Conservation (phyloP, 2,329 filamentous ascomycete genomes). For the Phyllosticta citribraziliensis region DNA sequence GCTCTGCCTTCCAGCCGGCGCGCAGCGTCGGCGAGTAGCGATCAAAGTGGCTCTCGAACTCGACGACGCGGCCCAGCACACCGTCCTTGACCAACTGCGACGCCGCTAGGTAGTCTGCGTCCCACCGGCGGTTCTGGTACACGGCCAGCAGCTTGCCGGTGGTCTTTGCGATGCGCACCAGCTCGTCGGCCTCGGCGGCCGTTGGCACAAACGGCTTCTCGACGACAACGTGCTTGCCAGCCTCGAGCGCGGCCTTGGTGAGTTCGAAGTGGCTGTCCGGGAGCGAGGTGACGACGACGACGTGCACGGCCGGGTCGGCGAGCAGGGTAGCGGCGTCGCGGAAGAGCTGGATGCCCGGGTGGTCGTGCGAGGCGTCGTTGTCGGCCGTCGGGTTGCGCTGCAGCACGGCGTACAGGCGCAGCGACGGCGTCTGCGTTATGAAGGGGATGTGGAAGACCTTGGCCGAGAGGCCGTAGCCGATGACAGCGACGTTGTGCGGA, state of each 20-base stretch:
- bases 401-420: conserved; percentile 65
- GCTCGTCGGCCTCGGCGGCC: conserved; percentile 53
- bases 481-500: conserved; percentile 42
- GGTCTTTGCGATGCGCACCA: conserved; percentile 36
- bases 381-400: conserved; percentile 58
- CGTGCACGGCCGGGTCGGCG: conserved; percentile 54
- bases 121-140: conserved; percentile 59
- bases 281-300: conserved; percentile 62
- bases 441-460: conserved; percentile 82
- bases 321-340: conserved; percentile 53
- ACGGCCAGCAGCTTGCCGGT: conserved; percentile 35
- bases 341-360: conserved; percentile 56
- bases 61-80: conserved; percentile 59
- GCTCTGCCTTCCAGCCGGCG: conserved; percentile 56
- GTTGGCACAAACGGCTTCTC: conserved; percentile 79
- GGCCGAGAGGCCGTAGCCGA: conserved; percentile 55
- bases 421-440: conserved; percentile 44
- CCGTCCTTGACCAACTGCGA: conserved; percentile 50
- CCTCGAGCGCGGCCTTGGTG: conserved; percentile 53
- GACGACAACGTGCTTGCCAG: conserved; percentile 67
- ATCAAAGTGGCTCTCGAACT: conserved; percentile 75
- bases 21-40: conserved; percentile 50
- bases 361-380: conserved; percentile 59
- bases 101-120: conserved; percentile 66
- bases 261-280: conserved; percentile 62